These are phyloP conservation scores for Drechslerella stenobrocha DNA, from an alignment of 2,329 filamentous ascomycete species.

Conservation along the genomic window DNA sequence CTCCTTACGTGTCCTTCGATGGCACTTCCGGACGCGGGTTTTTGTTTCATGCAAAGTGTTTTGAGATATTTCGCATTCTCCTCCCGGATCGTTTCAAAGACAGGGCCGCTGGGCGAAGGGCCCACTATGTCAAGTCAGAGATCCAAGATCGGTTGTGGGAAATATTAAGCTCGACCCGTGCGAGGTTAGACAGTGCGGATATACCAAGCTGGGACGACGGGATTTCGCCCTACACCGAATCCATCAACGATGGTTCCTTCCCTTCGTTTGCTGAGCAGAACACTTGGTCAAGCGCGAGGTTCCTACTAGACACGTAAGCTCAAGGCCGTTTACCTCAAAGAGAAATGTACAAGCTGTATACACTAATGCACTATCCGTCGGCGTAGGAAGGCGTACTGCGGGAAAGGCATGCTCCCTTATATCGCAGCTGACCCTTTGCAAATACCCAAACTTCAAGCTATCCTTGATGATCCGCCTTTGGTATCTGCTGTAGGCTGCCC, in stretches of 20 bases:
- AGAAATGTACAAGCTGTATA: not conserved
- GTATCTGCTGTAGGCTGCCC: conserved; percentile 24
- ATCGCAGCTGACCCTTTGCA: conserved; percentile 33
- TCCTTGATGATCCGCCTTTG: conserved; percentile 39
- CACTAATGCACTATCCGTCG: not conserved
- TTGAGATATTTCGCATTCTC: conserved; percentile 41
- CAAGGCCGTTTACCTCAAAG: not conserved
- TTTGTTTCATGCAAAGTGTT: conserved; percentile 45
- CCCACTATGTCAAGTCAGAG: conserved; percentile 38
- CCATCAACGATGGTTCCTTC: conserved; percentile 43
- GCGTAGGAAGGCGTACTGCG: conserved; percentile 33
- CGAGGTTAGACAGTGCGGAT: conserved; percentile 36
- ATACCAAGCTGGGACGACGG: conserved; percentile 46
- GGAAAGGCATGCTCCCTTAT: conserved; percentile 41
- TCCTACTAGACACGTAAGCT: conserved; percentile 34
- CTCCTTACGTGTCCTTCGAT: conserved; percentile 45
- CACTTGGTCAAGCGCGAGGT: conserved; percentile 42
- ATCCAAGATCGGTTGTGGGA: conserved; percentile 43
- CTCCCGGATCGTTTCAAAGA: conserved; percentile 42
- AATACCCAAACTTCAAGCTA: conserved; percentile 28
- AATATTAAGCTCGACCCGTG: conserved; percentile 36
- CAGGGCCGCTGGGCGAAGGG: conserved; percentile 21
- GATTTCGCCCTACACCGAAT: conserved; percentile 36
- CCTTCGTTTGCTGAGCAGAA: conserved; percentile 44
- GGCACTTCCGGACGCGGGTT: conserved; percentile 40